Percentiles rank a stretch among this genome's conserved stretches.
phyloP scores from a whole-genome alignment of 306 rosid species.

The apple (Malus domestica) region ASM211411v1 NC_041803.1:53066001-53066500 shows the following conservation, averaged over 20 bases:
- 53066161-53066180: slow-evolving; percentile 45
- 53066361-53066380: slow-evolving; percentile 68
- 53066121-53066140: not conserved
- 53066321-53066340: slow-evolving; percentile 51
- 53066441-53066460: slow-evolving; percentile 35
- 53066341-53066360: slow-evolving; percentile 45
- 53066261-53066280: slow-evolving; percentile 48
- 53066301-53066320: slow-evolving; percentile 59
- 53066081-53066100: not conserved
- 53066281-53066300: slow-evolving; percentile 47
- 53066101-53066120: not conserved
- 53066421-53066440: slow-evolving; percentile 80
- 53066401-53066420: slow-evolving; percentile 83
- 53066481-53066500: slow-evolving; percentile 66
- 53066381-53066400: slow-evolving; percentile 59
- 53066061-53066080: slow-evolving; percentile 15
- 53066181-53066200: slow-evolving; percentile 55
- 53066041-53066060: slow-evolving; percentile 30
- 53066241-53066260: slow-evolving; percentile 46
- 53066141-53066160: slow-evolving; percentile 28
- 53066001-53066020: slow-evolving; percentile 28
- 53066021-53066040: not conserved
- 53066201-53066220: slow-evolving; percentile 32
- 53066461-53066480: slow-evolving; percentile 72
- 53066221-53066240: slow-evolving; percentile 33